These are phyloP conservation scores for Chaetomium sp. DNA, from an alignment of 2,329 filamentous ascomycete genomes.

Conservation along the genomic window DNA sequence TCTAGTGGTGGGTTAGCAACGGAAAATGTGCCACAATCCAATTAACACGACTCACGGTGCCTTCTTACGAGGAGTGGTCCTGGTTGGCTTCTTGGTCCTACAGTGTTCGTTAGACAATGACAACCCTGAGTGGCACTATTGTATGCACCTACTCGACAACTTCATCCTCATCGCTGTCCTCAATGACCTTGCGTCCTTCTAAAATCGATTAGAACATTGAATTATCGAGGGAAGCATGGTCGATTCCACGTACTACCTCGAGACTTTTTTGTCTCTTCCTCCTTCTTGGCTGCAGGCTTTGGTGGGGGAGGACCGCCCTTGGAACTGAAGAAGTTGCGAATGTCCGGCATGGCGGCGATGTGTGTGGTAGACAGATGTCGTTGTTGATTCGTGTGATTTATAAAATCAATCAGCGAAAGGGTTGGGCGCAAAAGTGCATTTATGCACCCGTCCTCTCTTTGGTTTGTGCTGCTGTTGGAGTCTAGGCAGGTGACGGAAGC, in stretches of 20 bases:
- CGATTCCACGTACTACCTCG: conserved; percentile 47
- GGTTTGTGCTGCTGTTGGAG: background rate
- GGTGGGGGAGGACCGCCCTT: conserved; percentile 64
- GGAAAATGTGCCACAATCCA: background rate
- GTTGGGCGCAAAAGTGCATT: conserved; percentile 3
- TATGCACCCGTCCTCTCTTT: background rate
- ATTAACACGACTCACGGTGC: conserved; percentile 45
- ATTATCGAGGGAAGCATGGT: background rate
- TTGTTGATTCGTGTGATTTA: background rate
- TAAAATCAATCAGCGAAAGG: background rate
- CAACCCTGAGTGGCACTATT: background rate
- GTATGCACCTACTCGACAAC: conserved; percentile 50
- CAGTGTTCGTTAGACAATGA: conserved; percentile 23
- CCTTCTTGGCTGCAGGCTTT: conserved; percentile 51
- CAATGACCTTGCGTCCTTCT: conserved; percentile 69
- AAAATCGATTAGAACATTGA: conserved; percentile 12
- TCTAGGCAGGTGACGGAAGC: conserved; percentile 34
- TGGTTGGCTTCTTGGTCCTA: conserved; percentile 60
- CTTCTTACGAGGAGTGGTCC: conserved; percentile 57
- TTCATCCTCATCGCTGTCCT: conserved; percentile 80
- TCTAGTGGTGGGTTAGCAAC: conserved; percentile 31
- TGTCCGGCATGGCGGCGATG: conserved; percentile 72
- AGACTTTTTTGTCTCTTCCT: conserved; percentile 49
- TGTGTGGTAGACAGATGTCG: conserved; percentile 7
- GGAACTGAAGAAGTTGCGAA: conserved; percentile 85